A percentile compares a stretch with the other conserved stretches of the same genome.
phyloP scores from a whole-genome alignment of 257 asterid genomes.

The Solanum tarijense region DNA sequence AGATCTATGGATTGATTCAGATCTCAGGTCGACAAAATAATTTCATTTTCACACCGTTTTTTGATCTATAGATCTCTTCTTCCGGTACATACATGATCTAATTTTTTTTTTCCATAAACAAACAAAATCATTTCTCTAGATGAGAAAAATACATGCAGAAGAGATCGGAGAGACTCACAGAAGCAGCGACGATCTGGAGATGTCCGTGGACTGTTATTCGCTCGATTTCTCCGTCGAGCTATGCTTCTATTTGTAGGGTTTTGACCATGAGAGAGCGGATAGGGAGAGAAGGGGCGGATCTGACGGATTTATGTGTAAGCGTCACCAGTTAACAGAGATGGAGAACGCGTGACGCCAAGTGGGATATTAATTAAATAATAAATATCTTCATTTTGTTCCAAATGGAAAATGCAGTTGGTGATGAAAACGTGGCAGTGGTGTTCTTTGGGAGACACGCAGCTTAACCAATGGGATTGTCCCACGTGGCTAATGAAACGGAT shows the following conservation, averaged over 20 bases:
- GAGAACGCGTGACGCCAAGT: background rate
- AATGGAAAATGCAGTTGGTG: background rate
- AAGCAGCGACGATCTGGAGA: background rate
- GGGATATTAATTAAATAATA: background rate
- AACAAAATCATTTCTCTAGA: background rate
- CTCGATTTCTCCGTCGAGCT: conserved; percentile 3
- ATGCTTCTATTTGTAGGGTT: background rate
- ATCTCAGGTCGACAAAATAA: background rate
- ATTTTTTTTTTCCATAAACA: background rate
- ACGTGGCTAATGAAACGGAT: background rate
- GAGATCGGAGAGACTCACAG: background rate
- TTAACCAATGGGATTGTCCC: background rate
- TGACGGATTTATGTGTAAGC: background rate
- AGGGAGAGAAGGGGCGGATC: background rate
- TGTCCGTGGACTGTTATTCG: background rate
- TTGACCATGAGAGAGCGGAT: background rate
- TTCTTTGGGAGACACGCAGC: background rate
- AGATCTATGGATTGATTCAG: background rate
- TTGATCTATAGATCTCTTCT: background rate
- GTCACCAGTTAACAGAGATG: background rate
- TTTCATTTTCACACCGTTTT: background rate
- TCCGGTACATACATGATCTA: background rate
- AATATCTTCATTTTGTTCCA: background rate
- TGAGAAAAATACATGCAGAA: background rate
- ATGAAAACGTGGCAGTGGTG: background rate